These are phyloP conservation scores for Mycena olivaceomarginata DNA, from an alignment of 768 basidiomycete species.

Conservation along the genomic window DNA sequence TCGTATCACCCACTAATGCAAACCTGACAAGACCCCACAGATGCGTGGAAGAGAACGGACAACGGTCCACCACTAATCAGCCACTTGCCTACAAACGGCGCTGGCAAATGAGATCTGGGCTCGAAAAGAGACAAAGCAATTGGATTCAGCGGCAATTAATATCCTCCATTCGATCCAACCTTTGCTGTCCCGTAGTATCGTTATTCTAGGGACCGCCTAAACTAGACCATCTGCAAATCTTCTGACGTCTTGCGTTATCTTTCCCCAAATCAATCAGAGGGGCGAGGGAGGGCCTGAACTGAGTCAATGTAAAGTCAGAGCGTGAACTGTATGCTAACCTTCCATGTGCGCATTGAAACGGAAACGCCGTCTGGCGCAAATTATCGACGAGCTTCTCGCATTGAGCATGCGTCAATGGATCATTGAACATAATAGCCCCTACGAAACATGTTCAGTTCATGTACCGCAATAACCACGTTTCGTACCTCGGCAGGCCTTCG, in stretches of 20 bases:
- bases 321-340: conserved; percentile 64
- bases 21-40: too few species aligned
- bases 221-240: conserved; percentile 21
- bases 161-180: too few species aligned
- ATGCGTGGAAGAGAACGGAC: too few species aligned
- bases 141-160: too few species aligned
- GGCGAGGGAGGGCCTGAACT: conserved; percentile 71
- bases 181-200: too few species aligned
- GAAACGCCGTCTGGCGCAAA: conserved; percentile 84
- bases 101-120: too few species aligned
- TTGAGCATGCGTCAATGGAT: conserved; percentile 79
- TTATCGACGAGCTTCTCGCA: conserved; percentile 81
- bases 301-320: not conserved
- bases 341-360: conserved; percentile 98
- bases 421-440: conserved; percentile 99
- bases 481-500: conserved; percentile 95
- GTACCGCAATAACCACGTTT: conserved; percentile 33
- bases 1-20: too few species aligned
- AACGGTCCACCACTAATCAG: too few species aligned
- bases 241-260: conserved; percentile 17
- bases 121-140: too few species aligned
- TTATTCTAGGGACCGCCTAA: not conserved
- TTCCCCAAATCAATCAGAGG: conserved; percentile 62
- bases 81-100: too few species aligned
- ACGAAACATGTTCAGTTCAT: conserved; percentile 31